Conservation (phyloP, 768 basidiomycete species). For the Lactarius tabidus region DNA sequence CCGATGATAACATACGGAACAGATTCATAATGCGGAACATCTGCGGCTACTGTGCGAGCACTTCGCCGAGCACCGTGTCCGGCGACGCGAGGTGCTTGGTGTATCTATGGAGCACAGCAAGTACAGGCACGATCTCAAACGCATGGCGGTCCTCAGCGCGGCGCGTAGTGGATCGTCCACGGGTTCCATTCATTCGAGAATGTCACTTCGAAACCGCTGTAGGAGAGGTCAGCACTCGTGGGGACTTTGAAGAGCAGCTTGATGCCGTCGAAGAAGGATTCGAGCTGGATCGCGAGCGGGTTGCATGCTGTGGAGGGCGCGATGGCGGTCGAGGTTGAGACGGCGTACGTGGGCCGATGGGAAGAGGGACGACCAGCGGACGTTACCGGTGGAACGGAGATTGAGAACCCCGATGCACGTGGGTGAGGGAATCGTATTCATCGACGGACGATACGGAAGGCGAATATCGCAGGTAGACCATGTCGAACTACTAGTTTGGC, state of each 20-base stretch:
- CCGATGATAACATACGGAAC: constrained; percentile 47
- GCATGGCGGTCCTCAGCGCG: neutral
- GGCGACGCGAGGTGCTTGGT: constrained; percentile 17
- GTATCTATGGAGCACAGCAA: constrained; percentile 9
- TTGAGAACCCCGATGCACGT: neutral
- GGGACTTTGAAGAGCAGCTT: constrained; percentile 15
- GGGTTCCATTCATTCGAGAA: constrained; percentile 8
- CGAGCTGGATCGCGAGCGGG: constrained; percentile 8
- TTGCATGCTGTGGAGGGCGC: neutral
- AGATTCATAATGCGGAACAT: constrained; percentile 75
- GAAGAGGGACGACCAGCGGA: constrained; percentile 16
- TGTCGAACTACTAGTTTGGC: neutral
- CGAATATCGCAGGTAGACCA: constrained; percentile 4
- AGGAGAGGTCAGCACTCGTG: constrained; percentile 11
- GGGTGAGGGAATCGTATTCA: constrained; percentile 5
- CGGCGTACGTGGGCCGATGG: constrained; percentile 8
- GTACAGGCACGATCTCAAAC: constrained; percentile 12
- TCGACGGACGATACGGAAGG: neutral
- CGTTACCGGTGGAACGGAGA: neutral
- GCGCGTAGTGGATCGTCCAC: neutral
- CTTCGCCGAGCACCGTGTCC: constrained; percentile 72
- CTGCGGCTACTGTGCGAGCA: constrained; percentile 74
- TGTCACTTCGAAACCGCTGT: constrained; percentile 17
- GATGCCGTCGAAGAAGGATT: constrained; percentile 17
- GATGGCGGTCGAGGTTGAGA: constrained; percentile 3